A percentile compares a stretch with the other conserved stretches of the same genome.
Conservation (phyloP, 2,329 filamentous ascomycete genomes). For the Parascedosporium putredinis region DNA sequence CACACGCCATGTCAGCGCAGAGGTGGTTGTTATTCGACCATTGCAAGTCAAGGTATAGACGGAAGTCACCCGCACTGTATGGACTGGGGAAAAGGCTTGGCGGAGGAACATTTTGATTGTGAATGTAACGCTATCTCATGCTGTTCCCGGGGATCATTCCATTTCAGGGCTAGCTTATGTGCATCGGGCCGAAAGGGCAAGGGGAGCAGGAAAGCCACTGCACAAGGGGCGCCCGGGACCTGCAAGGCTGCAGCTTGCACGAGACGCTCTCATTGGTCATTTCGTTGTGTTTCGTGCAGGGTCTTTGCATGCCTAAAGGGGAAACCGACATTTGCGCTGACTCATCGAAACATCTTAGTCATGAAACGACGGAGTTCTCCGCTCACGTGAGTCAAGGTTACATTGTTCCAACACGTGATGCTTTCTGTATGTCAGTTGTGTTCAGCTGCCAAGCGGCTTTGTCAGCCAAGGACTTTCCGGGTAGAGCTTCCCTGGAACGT, state of each 20-base stretch:
- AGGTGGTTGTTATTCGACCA: no score
- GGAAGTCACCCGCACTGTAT: not conserved
- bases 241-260: not conserved
- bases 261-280: not conserved
- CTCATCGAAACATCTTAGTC: not conserved
- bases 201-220: not conserved
- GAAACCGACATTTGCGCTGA: no score
- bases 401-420: no score
- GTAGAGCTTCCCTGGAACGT: no score
- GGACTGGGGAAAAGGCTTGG: not conserved
- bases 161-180: not conserved
- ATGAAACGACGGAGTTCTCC: no score
- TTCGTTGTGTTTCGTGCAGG: no score
- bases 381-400: no score
- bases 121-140: not conserved
- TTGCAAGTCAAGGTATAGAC: no score
- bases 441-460: no score
- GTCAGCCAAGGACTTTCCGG: no score
- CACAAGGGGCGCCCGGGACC: not conserved
- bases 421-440: not conserved
- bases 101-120: not conserved
- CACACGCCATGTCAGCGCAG: no score
- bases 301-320: no score
- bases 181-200: slow-evolving; percentile 1
- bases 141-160: not conserved